A percentile compares a stretch with the other conserved stretches of the same genome.
Evolutionary conservation across 2,329 filamentous ascomycete species (phyloP).

Genomic region (Microsporum ferrugineum): DNA sequence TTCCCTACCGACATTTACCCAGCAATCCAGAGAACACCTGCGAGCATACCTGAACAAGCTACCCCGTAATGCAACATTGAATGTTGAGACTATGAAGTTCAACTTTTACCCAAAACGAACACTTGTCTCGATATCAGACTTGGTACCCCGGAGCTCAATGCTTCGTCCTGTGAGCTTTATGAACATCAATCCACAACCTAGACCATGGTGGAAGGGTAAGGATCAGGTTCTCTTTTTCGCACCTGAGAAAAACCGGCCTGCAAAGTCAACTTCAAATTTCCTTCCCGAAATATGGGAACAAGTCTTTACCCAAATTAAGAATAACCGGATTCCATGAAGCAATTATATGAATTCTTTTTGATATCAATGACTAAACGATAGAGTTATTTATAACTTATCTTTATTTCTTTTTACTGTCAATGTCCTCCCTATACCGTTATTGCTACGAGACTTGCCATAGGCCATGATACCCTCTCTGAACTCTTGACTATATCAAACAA

Average conservation of each 20-base stretch:
- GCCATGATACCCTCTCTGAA: not conserved
- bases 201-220: conserved; percentile 29
- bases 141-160: conserved; percentile 25
- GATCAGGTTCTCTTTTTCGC: conserved; percentile 32
- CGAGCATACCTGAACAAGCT: conserved; percentile 35
- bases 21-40: conserved; percentile 43
- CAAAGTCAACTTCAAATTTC: conserved; percentile 28
- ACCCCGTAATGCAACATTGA: conserved; percentile 33
- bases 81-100: conserved; percentile 37
- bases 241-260: conserved; percentile 27
- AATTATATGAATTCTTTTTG: not conserved
- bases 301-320: conserved; percentile 32
- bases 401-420: not conserved
- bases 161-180: conserved; percentile 34
- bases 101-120: conserved; percentile 34
- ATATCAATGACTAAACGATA: not conserved
- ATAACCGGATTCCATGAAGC: conserved; percentile 8
- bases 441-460: not conserved
- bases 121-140: conserved; percentile 33
- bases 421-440: not conserved
- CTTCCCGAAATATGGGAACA: conserved; percentile 35
- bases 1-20: conserved; percentile 54
- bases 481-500: not conserved
- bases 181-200: conserved; percentile 26
- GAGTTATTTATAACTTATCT: too few species aligned